Evolutionary conservation across 371 early-diverging fungal genomes (phyloP).

Genomic region (Amoeboaphelidium protococcarum): DNA sequence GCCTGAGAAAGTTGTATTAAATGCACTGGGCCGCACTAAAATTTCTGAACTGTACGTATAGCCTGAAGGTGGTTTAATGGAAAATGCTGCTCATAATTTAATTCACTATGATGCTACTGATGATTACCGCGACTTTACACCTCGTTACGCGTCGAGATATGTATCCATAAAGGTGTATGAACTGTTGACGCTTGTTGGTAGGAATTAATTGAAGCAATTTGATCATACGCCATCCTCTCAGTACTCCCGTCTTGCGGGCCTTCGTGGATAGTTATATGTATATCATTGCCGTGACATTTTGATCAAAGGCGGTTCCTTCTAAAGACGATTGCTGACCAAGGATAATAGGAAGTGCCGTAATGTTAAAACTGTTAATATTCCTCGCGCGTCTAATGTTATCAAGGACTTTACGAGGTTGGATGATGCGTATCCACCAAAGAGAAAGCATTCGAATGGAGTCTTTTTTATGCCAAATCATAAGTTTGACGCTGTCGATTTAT

Average conservation of each 20-base stretch:
- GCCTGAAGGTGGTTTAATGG: neutral
- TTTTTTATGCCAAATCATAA: neutral
- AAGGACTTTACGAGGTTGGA: neutral
- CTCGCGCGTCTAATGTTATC: neutral
- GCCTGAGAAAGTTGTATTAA: neutral
- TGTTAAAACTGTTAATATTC: neutral
- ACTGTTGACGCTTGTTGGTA: neutral
- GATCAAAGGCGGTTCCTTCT: neutral
- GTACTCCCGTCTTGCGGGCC: neutral
- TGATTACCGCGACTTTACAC: neutral
- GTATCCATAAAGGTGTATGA: neutral
- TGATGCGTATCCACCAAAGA: neutral
- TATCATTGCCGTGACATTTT: neutral
- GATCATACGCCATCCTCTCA: neutral
- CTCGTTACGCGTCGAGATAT: neutral
- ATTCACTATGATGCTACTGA: neutral
- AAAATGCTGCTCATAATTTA: neutral
- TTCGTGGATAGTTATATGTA: neutral
- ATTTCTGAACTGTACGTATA: neutral
- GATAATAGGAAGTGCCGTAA: neutral
- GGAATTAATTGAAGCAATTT: neutral
- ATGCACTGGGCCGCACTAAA: neutral
- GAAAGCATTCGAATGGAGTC: neutral
- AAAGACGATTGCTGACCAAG: neutral
- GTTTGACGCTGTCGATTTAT: neutral